Base-by-base conservation (phyloP, 495 filamentous ascomycete genomes). In the Tricharina praecox region DNA sequence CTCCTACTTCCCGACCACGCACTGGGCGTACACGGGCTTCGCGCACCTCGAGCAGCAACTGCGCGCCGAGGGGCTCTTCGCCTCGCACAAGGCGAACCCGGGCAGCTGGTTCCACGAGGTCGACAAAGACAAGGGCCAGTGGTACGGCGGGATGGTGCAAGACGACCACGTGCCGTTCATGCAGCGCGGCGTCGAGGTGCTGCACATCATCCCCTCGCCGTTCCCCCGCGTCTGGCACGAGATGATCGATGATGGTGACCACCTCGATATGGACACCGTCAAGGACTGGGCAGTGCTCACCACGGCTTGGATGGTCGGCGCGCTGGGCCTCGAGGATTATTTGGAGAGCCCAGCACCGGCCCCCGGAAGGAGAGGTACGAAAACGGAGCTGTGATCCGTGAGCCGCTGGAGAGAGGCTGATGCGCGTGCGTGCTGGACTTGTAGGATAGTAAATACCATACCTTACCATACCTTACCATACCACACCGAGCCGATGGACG, bases 121-220 rank as follows among this genome's bases (percentile, higher is more conserved):
- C 4, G 16, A 47, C 55, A 47, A 13, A 58, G 34, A 63, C 69
- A 26, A 38, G 8, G 49, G 65, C 16, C 70, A 78, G 42, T 48
- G 58, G 7, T 51, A 53, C 2, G 64, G 67, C 1, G 68, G 66
- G 35, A 64, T 72, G 36, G 73, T 95, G 1, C 63, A 75, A 50
- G 90, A 97, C 60, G 90, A 97, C 55, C 90, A 97, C 60, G 55
- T 92, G 1, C 90, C 90, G 2, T 97, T 97, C 53, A 67, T 95
- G 63, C 67, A 66, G 8, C 69, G 83, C 9, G 90, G 90, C 1
- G 87, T 97, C 0, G 81, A 92, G 37, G 67, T 95, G 3, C 58
- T 97, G 35, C 90, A 97, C 64, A 50, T 94, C 10, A 93, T 97
- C 25, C 81, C 88, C 4, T 71, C 66, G 8, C 76, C 77, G 1